phyloP scores from a whole-genome alignment of 495 filamentous ascomycete genomes.

The Xylaria grammica region DNA sequence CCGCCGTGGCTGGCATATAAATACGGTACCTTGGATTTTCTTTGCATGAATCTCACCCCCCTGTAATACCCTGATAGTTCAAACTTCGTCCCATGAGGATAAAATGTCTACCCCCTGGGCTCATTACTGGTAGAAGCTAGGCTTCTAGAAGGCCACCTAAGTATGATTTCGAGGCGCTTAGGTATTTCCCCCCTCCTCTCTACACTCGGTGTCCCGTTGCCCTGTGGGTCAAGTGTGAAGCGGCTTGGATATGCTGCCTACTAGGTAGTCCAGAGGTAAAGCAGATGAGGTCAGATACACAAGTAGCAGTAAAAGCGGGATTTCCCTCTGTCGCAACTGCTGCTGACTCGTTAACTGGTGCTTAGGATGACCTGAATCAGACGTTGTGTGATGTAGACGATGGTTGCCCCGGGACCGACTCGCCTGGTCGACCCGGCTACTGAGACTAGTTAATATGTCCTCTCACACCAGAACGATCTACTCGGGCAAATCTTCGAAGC shows the following conservation, averaged over 20 bases:
- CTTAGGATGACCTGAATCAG: background rate
- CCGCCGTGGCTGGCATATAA: background rate
- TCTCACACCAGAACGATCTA: background rate
- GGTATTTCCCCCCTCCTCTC: background rate
- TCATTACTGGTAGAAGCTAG: background rate
- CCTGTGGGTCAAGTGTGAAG: constrained; percentile 12
- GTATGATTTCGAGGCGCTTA: constrained; percentile 8
- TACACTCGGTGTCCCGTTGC: constrained; percentile 4
- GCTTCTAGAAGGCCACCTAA: constrained; percentile 14
- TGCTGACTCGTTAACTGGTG: constrained; percentile 8
- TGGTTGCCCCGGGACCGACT: constrained; percentile 1
- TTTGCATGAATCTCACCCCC: constrained; percentile 20
- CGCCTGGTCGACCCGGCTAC: constrained; percentile 1
- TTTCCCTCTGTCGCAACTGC: background rate
- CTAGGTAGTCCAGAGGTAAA: background rate
- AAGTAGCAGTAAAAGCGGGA: constrained; percentile 1
- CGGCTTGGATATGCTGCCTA: background rate
- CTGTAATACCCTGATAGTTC: background rate
- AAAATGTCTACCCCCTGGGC: background rate
- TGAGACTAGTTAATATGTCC: background rate
- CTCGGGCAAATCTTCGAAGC: background rate
- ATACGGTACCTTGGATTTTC: background rate
- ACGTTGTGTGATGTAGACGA: constrained; percentile 1
- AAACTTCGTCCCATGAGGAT: constrained; percentile 1
- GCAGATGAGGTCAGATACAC: background rate